Evolutionary conservation across 1,284 basidiomycete genomes (phyloP), one percentile per base, ranked within the genome.

Genomic region (Pseudozyma sp.): DNA sequence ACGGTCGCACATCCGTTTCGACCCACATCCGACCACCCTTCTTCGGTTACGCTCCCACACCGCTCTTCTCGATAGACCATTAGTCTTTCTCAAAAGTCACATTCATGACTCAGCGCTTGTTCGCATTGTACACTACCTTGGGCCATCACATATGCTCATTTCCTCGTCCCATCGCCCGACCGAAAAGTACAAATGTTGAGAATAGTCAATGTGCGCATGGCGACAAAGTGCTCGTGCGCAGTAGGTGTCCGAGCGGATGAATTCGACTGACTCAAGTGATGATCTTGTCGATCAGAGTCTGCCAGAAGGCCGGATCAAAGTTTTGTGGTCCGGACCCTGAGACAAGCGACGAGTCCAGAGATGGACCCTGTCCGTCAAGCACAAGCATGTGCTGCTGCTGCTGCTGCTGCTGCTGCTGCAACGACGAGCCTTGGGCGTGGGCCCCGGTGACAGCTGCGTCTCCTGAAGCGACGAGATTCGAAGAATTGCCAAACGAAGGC

Each of bases 281-380:
- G 54, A 76, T 76, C 66, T 76, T 76, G 66, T 76, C 69, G 44
- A 76, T 76, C 43, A 76, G 52, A 13, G 62, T 69, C 54, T 72
- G 74, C 69, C 66, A 76, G 62, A 76, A 76, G 7, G 66, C 56
- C 1, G 69, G 68, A 24, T 72, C 66, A 45, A 76, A 72, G 55
- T 67, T 68, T 37, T 60, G 62, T 11, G 58, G 59, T 7, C 50
- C 46, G 5, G 50, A 9, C 4, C 45, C 43, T 8, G 43, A 44
- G 7, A 19, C 8, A n/a, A 44, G n/a, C 6, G 43, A 19, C 19
- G 43, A 10, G n/a, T 44, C 43, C 19, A 24, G 62, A 7, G 57
- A 48, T 59, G 39, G 39, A 0, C 47, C 37, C 35, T 50, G 56
- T 5, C 58, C 59, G n/a, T 68, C 65, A 34, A 60, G 60, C 17